Evolutionary conservation across 768 basidiomycete species (phyloP).

Genomic region (Asterophora parasitica): DNA sequence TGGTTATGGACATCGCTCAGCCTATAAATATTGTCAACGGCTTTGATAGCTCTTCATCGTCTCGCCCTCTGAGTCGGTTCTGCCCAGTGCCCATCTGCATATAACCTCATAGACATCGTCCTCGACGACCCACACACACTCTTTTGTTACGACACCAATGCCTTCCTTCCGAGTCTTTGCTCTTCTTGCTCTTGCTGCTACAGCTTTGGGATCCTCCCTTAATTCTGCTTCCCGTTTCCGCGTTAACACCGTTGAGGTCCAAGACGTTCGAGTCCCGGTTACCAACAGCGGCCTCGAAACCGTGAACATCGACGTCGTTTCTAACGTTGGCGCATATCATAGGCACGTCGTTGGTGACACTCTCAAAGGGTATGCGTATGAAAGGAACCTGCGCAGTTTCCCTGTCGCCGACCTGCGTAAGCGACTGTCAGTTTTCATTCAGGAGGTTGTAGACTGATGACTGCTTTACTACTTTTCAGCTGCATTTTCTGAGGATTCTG

Average conservation of each 20-base stretch:
- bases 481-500: neutral
- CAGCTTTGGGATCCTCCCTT: slow-evolving; percentile 15
- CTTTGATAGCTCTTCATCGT: too few species aligned
- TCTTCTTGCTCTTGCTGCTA: slow-evolving; percentile 16
- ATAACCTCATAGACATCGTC: too few species aligned
- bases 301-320: neutral
- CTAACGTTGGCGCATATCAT: too few species aligned
- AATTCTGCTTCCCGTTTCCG: neutral
- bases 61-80: too few species aligned
- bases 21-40: too few species aligned
- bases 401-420: neutral
- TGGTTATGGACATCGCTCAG: too few species aligned
- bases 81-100: too few species aligned
- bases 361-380: too few species aligned
- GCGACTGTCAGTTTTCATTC: too few species aligned
- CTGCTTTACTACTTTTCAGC: neutral
- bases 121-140: too few species aligned
- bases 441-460: too few species aligned
- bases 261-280: neutral
- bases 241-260: neutral
- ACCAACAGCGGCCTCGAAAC: neutral
- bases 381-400: slow-evolving; percentile 4
- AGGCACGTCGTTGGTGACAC: neutral
- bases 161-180: slow-evolving; percentile 18
- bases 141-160: slow-evolving; percentile 9